Conservation (phyloP, 225 moss, liverwort and hornwort species). For the Sphagnum tenellum region DNA sequence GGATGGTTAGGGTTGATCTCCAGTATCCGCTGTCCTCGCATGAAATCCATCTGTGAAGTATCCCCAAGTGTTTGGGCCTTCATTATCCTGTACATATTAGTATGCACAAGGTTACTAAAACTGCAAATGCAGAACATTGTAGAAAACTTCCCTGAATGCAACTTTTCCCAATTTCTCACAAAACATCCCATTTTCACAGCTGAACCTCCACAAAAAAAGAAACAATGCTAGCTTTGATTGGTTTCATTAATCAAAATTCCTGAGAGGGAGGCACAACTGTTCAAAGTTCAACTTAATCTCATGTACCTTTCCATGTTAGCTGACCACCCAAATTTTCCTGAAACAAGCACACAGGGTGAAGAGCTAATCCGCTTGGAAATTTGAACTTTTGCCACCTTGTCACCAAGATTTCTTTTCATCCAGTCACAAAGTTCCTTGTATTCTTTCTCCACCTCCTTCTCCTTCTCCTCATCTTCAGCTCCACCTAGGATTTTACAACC, state of each 20-base stretch:
- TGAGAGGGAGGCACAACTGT: too few species aligned
- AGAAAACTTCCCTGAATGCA: too few species aligned
- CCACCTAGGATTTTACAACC: constrained; percentile 15
- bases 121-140: too few species aligned
- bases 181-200: too few species aligned
- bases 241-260: too few species aligned
- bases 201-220: too few species aligned
- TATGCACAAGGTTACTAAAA: background rate
- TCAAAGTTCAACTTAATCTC: too few species aligned
- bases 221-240: too few species aligned
- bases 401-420: constrained; percentile 94
- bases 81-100: constrained; percentile 59
- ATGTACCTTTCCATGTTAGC: constrained; percentile 95
- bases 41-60: constrained; percentile 81
- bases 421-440: constrained; percentile 77
- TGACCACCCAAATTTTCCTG: constrained; percentile 98
- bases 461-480: constrained; percentile 70
- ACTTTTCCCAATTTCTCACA: too few species aligned
- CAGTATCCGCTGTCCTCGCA: constrained; percentile 80
- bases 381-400: constrained; percentile 90
- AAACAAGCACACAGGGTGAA: constrained; percentile 92
- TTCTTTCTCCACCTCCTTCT: constrained; percentile 82
- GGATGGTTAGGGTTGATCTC: constrained; percentile 94
- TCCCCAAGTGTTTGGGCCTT: constrained; percentile 93
- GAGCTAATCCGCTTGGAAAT: constrained; percentile 85